phyloP scores from a whole-genome alignment of 305 asterid species.

The Fraxinus velutina region DNA sequence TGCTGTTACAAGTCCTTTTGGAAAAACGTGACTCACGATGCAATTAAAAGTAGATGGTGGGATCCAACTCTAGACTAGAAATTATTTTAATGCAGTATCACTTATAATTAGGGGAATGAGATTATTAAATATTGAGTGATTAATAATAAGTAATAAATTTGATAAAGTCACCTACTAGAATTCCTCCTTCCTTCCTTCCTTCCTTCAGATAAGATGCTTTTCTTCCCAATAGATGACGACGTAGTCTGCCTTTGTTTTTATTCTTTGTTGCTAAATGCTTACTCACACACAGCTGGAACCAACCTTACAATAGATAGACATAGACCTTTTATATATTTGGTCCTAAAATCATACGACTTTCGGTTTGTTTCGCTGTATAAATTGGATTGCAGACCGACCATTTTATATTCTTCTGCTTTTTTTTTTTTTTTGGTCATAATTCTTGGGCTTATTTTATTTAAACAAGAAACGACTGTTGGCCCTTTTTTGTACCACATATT shows the following conservation, averaged over 20 bases:
- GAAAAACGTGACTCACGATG: background rate
- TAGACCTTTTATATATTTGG: background rate
- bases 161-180: background rate
- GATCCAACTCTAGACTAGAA: background rate
- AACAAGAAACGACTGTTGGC: background rate
- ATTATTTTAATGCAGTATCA: background rate
- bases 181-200: no score
- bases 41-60: background rate
- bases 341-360: background rate
- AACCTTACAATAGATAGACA: background rate
- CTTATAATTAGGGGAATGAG: background rate
- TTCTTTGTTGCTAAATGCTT: background rate
- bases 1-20: background rate
- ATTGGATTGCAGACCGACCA: background rate
- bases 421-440: no score
- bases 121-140: background rate
- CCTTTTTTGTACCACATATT: background rate
- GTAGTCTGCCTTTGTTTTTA: background rate
- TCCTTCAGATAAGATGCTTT: background rate
- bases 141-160: background rate
- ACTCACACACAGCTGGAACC: background rate
- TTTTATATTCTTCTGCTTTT: background rate
- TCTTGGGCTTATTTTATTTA: no score
- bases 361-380: background rate
- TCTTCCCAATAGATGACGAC: background rate